Evolutionary conservation across 192 early-diverging fungal genomes (phyloP).

Genomic region (Bifiguratus adelaidae): DNA sequence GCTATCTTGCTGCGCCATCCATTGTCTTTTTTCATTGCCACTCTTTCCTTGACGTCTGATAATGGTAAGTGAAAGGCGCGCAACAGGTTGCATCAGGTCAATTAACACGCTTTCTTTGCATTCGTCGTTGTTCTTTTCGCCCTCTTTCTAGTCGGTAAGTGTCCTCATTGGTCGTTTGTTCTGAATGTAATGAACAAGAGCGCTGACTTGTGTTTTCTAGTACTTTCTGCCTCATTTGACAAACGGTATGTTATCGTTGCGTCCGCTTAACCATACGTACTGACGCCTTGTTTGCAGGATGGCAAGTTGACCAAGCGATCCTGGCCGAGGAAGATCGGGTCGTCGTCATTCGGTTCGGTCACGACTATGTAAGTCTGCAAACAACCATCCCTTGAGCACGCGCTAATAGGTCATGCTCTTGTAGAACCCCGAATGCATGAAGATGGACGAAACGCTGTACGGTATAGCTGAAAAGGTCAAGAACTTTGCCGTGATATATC

Average conservation of each 20-base stretch:
- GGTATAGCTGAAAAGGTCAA: slow-evolving; percentile 87
- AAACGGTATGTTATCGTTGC: slow-evolving; percentile 24
- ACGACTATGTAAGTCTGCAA: slow-evolving; percentile 52
- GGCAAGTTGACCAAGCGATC: slow-evolving; percentile 99
- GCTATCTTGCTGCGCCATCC: no score
- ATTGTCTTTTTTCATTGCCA: no score
- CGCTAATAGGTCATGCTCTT: background rate
- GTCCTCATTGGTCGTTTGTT: no score
- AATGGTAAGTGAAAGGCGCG: no score
- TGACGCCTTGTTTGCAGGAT: slow-evolving; percentile 29
- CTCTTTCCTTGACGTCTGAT: no score
- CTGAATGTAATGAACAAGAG: no score
- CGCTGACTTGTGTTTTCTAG: slow-evolving; percentile 3
- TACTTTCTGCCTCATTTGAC: slow-evolving; percentile 57
- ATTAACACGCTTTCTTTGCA: no score
- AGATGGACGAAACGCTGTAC: slow-evolving; percentile 95
- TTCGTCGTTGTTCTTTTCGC: no score
- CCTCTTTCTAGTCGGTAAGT: no score
- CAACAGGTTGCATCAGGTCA: no score
- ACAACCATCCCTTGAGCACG: background rate
- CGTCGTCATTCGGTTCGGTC: slow-evolving; percentile 94
- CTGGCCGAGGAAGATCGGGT: slow-evolving; percentile 96
- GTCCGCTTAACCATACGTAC: background rate
- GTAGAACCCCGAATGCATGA: slow-evolving; percentile 81
- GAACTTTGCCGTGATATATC: slow-evolving; percentile 96